Base-by-base conservation (phyloP, 169 alveolate species). In the Sarcocystis neurona region DNA sequence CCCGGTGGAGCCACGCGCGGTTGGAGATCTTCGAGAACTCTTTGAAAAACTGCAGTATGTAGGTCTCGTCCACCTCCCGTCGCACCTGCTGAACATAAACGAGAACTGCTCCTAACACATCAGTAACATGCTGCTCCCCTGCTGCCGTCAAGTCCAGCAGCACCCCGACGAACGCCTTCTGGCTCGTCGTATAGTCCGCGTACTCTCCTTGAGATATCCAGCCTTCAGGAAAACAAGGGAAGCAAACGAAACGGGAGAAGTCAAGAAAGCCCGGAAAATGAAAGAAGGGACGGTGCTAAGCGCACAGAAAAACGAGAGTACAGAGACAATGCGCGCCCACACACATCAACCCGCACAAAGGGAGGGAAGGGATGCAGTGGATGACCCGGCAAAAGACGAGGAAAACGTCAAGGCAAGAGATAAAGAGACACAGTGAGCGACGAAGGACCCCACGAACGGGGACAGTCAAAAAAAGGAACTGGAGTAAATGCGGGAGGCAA, bases 151-250 rank as follows among this genome's bases (percentile, higher is more conserved):
- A 30, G n/a, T 86, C 86, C 70, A 86, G 12, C 34, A 37, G 39
- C 41, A 86, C 63, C 50, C 86, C 91, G 60, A 58, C 10, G 46
- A 86, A 72, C n/a, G 79, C 79, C 39, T 82, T 86, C 44, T 82
- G 86, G 0, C 66, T 44, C 27, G 91, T 86, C 70, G 56, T 43
- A 79, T 86, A 47, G 66, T 58, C 66, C 23, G 75, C 43, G 10
- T 32, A 80, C 46, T 74, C 85, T 5, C 80, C 91, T 60, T 43
- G 39, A 27, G 85, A 46, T 39, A 86, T 74, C 30, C 5, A 53
- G 3, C 79, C 91, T 86, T 63, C 2, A 41, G 43, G 10, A 5
- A 48, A 39, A 41, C 43, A 72, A 10, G 53, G 53, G 23, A 15
- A 20, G 37, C 43, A 27, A 37, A 37, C 15, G 37, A 20, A 18